Evolutionary conservation across 108 stramenopile species (phyloP).

Genomic region (Nitzschia palea): DNA sequence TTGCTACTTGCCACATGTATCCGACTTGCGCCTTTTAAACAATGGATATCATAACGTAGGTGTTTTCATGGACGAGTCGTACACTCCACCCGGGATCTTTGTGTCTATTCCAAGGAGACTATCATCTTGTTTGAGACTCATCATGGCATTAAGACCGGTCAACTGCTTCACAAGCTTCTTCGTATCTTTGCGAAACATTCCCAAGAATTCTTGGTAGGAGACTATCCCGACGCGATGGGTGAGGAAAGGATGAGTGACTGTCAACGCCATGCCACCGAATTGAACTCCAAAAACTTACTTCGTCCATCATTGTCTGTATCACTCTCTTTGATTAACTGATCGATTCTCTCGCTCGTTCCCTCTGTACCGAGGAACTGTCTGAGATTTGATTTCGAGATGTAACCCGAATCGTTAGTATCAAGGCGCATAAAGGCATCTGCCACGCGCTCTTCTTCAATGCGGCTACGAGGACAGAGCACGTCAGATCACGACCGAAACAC

Average conservation of each 20-base stretch:
- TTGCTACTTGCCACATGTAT: too few relatives aligned
- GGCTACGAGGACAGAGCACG: not conserved
- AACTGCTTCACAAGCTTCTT: not conserved
- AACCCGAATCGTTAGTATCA: conserved; percentile 76
- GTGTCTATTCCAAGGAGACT: conserved; percentile 40
- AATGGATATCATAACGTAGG: too few relatives aligned
- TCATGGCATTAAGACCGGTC: too few relatives aligned
- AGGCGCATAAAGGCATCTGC: conserved; percentile 81
- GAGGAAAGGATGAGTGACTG: not conserved
- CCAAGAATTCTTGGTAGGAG: conserved; percentile 66
- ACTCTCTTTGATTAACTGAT: conserved; percentile 46
- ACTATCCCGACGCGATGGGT: conserved; percentile 52
- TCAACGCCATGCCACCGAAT: not conserved
- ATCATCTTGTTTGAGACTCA: too few relatives aligned
- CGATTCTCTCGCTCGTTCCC: conserved; percentile 32
- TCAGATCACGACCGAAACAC: not conserved
- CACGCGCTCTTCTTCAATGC: conserved; percentile 61
- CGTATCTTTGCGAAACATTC: conserved; percentile 32
- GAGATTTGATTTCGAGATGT: conserved; percentile 61
- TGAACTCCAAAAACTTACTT: conserved; percentile 21
- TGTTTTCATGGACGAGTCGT: conserved; percentile 27
- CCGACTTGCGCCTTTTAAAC: not conserved
- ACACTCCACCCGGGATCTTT: conserved; percentile 45
- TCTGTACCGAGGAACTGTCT: conserved; percentile 48
- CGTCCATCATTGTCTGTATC: conserved; percentile 44